Evolutionary conservation across 768 basidiomycete genomes (phyloP).

Genomic region (Lactarius sp.): DNA sequence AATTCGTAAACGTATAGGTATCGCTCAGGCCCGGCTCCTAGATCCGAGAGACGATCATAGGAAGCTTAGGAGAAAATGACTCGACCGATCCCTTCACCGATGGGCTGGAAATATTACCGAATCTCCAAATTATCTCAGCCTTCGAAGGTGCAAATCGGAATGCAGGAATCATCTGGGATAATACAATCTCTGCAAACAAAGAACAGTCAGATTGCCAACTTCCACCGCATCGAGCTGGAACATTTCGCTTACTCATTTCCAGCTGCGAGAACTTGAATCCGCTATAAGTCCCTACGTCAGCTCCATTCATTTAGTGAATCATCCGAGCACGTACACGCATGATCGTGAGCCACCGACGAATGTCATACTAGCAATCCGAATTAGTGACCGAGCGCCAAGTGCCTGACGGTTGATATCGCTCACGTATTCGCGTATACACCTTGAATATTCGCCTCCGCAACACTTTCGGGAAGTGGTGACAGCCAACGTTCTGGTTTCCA

Average conservation of each 20-base stretch:
- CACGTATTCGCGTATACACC: conserved; percentile 21
- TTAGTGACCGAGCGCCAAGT: not conserved
- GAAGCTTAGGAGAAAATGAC: no score
- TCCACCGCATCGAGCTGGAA: not conserved
- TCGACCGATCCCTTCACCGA: no score
- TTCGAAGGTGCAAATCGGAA: conserved; percentile 1
- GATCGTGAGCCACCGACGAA: conserved; percentile 2
- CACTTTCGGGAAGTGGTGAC: conserved; percentile 24
- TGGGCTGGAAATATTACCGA: no score
- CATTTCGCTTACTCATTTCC: not conserved
- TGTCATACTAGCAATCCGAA: not conserved
- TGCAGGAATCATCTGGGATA: conserved; percentile 4
- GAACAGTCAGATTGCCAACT: not conserved
- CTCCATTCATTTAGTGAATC: not conserved
- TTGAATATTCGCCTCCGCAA: conserved; percentile 3
- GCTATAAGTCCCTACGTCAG: not conserved
- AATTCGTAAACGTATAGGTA: not conserved
- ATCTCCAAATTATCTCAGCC: not conserved
- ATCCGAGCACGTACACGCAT: conserved; percentile 7
- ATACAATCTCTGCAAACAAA: not conserved
- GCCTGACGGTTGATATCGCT: not conserved
- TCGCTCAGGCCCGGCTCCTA: no score
- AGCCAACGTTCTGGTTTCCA: conserved; percentile 46
- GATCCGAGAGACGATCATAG: no score
- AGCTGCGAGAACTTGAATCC: conserved; percentile 14